phyloP scores from a whole-genome alignment of 108 stramenopile species.

The Licmophora abbreviata region DNA sequence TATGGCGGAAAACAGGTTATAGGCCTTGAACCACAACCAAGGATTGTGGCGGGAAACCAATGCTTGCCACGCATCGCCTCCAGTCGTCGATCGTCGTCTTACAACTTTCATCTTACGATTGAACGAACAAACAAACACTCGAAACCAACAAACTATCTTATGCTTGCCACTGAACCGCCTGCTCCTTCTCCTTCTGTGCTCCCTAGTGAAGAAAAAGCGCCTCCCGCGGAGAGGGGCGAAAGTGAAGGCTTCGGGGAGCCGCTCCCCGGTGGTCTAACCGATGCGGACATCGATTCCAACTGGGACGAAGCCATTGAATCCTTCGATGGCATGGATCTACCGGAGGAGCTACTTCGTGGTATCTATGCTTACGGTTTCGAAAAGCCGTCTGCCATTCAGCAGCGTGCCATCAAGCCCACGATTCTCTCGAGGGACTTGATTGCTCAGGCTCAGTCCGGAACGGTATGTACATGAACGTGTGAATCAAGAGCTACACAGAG shows the following conservation, averaged over 20 bases:
- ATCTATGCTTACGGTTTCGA: slow-evolving; percentile 99
- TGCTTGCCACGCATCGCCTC: no score
- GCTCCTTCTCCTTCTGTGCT: background rate
- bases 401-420: slow-evolving; percentile 97
- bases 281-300: slow-evolving; percentile 88
- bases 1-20: no score
- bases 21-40: no score
- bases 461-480: slow-evolving; percentile 49
- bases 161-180: background rate
- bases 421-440: slow-evolving; percentile 96
- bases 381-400: slow-evolving; percentile 99
- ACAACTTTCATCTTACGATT: background rate
- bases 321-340: slow-evolving; percentile 96
- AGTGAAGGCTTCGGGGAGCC: slow-evolving; percentile 10
- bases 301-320: slow-evolving; percentile 90
- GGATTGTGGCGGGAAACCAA: no score
- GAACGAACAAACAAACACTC: background rate
- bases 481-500: background rate
- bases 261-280: slow-evolving; percentile 60
- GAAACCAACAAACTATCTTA: background rate
- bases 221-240: slow-evolving; percentile 17
- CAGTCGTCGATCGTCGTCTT: no score
- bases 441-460: slow-evolving; percentile 99
- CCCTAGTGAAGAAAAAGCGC: background rate
- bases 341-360: slow-evolving; percentile 95